Conservation (phyloP, 2,329 filamentous ascomycete genomes). For the Epichloe glyceriae region DNA sequence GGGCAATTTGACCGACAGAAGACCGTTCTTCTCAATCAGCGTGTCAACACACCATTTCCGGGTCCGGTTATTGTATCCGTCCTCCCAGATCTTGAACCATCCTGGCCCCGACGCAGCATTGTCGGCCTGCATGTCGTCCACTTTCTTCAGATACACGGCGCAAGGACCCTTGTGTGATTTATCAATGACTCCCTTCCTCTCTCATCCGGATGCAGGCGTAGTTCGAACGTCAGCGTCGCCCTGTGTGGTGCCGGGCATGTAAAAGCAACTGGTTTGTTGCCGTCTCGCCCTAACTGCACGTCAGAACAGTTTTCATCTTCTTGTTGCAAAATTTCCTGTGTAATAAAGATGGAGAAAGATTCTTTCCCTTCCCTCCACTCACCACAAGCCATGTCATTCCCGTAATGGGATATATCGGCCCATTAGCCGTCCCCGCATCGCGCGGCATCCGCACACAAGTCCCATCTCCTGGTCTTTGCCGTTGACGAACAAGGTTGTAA, state of each 20-base stretch:
- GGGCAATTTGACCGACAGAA: constrained; percentile 50
- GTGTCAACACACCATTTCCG: constrained; percentile 58
- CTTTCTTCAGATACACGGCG: constrained; percentile 60
- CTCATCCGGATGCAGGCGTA: constrained; percentile 46
- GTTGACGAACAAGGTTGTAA: constrained; percentile 52
- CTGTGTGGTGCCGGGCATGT: constrained; percentile 37
- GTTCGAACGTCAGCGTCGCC: constrained; percentile 51
- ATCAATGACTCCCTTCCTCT: constrained; percentile 43
- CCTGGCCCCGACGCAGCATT: constrained; percentile 44
- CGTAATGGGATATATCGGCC: constrained; percentile 43
- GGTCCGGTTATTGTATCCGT: constrained; percentile 45
- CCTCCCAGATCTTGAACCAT: constrained; percentile 70
- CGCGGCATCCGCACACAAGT: constrained; percentile 57
- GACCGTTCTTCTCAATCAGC: constrained; percentile 50
- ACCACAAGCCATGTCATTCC: constrained; percentile 61
- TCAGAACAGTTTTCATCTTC: background rate
- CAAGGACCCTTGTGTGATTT: constrained; percentile 54
- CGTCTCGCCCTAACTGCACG: constrained; percentile 26
- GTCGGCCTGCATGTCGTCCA: constrained; percentile 39
- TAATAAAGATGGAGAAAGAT: background rate
- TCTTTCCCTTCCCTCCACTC: constrained; percentile 13
- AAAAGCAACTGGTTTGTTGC: constrained; percentile 31
- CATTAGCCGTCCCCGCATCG: constrained; percentile 36
- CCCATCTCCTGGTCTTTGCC: constrained; percentile 51
- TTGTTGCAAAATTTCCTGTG: background rate